Conservation (phyloP, 371 early-diverging fungal species). For the Saksenaea oblongispora region DNA sequence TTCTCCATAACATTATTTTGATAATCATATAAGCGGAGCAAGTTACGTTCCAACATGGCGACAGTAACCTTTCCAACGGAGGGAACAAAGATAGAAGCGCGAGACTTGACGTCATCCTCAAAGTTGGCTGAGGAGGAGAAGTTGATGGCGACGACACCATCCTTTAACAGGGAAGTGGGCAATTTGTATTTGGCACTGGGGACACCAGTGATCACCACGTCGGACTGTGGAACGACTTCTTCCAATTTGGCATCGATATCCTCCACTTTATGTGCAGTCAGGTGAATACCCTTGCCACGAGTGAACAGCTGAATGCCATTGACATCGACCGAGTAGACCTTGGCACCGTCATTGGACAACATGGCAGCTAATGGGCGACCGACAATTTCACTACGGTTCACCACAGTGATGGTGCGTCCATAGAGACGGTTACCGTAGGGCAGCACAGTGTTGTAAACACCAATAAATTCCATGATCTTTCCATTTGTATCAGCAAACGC, state of each 20-base stretch:
- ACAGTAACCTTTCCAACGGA: constrained; percentile 98
- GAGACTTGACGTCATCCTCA: constrained; percentile 80
- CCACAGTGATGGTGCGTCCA: constrained; percentile 88
- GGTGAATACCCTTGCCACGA: constrained; percentile 78
- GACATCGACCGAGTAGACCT: constrained; percentile 93
- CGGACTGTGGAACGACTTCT: constrained; percentile 81
- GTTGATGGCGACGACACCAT: constrained; percentile 95
- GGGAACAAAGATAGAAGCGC: constrained; percentile 92
- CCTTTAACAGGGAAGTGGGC: constrained; percentile 80
- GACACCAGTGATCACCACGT: constrained; percentile 97
- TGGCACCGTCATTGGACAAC: constrained; percentile 97
- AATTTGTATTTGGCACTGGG: constrained; percentile 88
- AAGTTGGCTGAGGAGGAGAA: constrained; percentile 93
- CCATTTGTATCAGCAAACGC: neutral
- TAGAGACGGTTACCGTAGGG: constrained; percentile 94
- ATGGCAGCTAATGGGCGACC: constrained; percentile 97
- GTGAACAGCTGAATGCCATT: constrained; percentile 87
- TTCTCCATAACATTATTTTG: constrained; percentile 34
- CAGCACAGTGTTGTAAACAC: constrained; percentile 89
- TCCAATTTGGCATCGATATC: constrained; percentile 73
- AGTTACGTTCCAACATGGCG: constrained; percentile 94
- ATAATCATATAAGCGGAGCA: constrained; percentile 83
- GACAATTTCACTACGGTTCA: constrained; percentile 96
- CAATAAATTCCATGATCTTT: constrained; percentile 88
- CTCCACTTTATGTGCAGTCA: constrained; percentile 78